Percentiles rank a stretch among this genome's conserved stretches.
These are phyloP conservation scores for Sindora glabra DNA, from an alignment of 306 rosid genomes.

Conservation along the genomic window DNA sequence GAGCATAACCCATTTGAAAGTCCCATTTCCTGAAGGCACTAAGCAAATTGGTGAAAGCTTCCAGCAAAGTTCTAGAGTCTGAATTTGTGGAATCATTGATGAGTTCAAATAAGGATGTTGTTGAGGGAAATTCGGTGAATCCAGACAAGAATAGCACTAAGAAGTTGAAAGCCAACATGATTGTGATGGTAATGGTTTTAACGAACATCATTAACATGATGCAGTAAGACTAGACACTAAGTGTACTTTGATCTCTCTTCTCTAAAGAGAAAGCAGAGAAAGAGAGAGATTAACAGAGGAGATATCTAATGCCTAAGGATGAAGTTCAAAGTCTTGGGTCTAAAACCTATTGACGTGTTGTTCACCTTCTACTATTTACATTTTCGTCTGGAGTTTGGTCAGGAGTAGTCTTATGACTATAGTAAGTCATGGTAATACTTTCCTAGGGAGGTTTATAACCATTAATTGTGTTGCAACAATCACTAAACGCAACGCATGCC, in stretches of 20 bases:
- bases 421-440: too few relatives aligned
- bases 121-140: slow-evolving; percentile 51
- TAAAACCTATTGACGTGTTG: too few relatives aligned
- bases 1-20: slow-evolving; percentile 54
- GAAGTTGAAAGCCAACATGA: slow-evolving; percentile 44
- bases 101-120: slow-evolving; percentile 23
- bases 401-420: too few relatives aligned
- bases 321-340: not conserved
- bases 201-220: slow-evolving; percentile 51
- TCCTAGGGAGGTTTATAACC: too few relatives aligned
- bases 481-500: too few relatives aligned
- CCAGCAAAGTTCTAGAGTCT: not conserved
- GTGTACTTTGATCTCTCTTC: not conserved
- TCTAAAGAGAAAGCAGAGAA: not conserved
- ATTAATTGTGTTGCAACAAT: too few relatives aligned
- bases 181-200: slow-evolving; percentile 38
- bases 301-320: not conserved
- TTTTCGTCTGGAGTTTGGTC: too few relatives aligned
- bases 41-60: slow-evolving; percentile 56
- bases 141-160: slow-evolving; percentile 61
- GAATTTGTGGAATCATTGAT: slow-evolving; percentile 11
- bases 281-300: not conserved
- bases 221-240: not conserved
- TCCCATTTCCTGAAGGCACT: slow-evolving; percentile 75
- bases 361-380: too few relatives aligned